phyloP scores from a whole-genome alignment of 352 stramenopile species.

The Phytophthora niederhauseri region DNA sequence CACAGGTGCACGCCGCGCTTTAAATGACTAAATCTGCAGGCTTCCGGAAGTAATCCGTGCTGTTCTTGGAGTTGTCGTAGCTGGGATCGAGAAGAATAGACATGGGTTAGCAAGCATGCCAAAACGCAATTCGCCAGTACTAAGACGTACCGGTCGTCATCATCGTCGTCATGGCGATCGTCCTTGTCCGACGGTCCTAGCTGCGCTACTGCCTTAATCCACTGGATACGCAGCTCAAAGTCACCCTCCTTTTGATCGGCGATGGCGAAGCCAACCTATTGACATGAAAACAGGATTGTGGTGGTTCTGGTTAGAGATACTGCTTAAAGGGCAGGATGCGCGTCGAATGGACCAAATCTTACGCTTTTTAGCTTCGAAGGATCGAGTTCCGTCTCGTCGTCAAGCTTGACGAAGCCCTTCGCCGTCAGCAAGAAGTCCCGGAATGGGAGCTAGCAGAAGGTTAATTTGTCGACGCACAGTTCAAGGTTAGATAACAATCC shows the following conservation, averaged over 20 bases:
- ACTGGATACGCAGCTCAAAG: constrained; percentile 85
- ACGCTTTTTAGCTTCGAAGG: constrained; percentile 80
- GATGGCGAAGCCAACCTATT: constrained; percentile 83
- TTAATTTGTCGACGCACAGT: too few species aligned
- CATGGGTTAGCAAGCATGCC: neutral
- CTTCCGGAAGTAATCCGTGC: constrained; percentile 57
- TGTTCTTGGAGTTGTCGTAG: constrained; percentile 41
- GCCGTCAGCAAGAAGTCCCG: constrained; percentile 81
- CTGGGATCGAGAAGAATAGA: constrained; percentile 19
- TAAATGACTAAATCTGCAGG: constrained; percentile 70
- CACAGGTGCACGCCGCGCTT: constrained; percentile 16
- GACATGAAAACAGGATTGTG: neutral
- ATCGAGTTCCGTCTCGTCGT: constrained; percentile 77
- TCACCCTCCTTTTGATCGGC: constrained; percentile 87
- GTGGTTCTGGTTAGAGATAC: neutral
- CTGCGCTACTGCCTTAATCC: constrained; percentile 85
- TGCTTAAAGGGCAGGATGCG: neutral
- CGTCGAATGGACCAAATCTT: constrained; percentile 11
- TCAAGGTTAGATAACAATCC: too few species aligned
- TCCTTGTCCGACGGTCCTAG: constrained; percentile 50
- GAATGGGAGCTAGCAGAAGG: constrained; percentile 62
- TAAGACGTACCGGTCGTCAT: constrained; percentile 35
- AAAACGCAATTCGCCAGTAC: neutral
- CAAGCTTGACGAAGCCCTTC: constrained; percentile 84
- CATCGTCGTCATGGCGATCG: constrained; percentile 36